A percentile compares a stretch with the other conserved stretches of the same genome.
Evolutionary conservation across 352 stramenopile species (phyloP).

Genomic region (Hyaloperonospora arabidopsidis): DNA sequence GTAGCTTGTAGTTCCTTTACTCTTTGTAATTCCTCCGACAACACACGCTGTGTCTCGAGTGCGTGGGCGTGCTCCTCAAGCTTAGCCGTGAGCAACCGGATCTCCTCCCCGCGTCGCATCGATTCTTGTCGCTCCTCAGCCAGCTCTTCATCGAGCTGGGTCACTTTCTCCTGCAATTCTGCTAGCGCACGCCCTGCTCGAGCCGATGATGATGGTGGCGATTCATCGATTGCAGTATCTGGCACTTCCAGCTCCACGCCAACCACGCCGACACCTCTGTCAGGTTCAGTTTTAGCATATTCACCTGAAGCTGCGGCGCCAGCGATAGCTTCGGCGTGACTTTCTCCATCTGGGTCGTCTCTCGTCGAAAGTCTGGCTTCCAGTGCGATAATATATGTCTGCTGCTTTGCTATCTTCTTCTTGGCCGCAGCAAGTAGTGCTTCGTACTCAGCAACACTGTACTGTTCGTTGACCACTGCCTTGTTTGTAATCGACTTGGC

Average conservation of each 20-base stretch:
- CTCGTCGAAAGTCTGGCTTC: constrained; percentile 46
- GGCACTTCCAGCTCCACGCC: constrained; percentile 29
- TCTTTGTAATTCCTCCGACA: constrained; percentile 57
- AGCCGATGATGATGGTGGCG: constrained; percentile 36
- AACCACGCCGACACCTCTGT: constrained; percentile 11
- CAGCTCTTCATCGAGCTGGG: constrained; percentile 67
- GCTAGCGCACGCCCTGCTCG: constrained; percentile 51
- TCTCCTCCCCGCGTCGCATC: constrained; percentile 63
- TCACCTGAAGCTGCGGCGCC: constrained; percentile 5
- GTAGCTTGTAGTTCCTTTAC: constrained; percentile 63
- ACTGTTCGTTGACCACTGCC: constrained; percentile 88
- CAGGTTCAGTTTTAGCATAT: background rate
- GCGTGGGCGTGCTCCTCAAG: constrained; percentile 50
- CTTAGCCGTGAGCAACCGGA: constrained; percentile 57
- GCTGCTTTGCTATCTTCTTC: constrained; percentile 69
- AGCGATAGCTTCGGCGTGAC: background rate
- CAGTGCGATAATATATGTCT: constrained; percentile 78
- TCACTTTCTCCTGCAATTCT: constrained; percentile 63
- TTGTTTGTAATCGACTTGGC: constrained; percentile 95
- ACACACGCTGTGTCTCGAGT: constrained; percentile 48
- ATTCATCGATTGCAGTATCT: constrained; percentile 7
- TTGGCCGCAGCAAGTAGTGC: constrained; percentile 72
- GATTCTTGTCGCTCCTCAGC: constrained; percentile 77
- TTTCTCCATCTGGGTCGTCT: constrained; percentile 13
- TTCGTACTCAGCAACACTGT: constrained; percentile 88